Evolutionary conservation across 179 eudicot genomes (phyloP).

Genomic region (Dionaea muscipula): DNA sequence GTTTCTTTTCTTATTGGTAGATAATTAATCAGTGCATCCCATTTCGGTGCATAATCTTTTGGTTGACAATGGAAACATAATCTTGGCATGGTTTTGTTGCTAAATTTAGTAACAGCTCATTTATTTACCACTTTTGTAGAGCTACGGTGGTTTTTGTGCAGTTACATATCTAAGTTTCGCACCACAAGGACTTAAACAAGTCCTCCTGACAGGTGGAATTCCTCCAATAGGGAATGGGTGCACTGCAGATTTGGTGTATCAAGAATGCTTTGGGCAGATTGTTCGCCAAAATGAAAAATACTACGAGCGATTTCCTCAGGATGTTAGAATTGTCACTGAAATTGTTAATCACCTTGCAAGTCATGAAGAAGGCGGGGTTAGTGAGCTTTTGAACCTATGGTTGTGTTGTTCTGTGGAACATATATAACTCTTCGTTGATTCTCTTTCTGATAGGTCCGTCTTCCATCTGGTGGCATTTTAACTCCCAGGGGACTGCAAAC

Average conservation of each 20-base stretch:
- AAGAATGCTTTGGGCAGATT: slow-evolving; percentile 54
- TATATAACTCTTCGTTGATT: slow-evolving; percentile 1
- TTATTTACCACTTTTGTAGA: slow-evolving; percentile 32
- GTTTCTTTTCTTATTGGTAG: too few relatives aligned
- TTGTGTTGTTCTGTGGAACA: background rate
- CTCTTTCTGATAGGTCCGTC: slow-evolving; percentile 41
- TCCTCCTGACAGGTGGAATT: slow-evolving; percentile 80
- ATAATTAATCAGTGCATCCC: too few relatives aligned
- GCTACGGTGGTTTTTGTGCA: slow-evolving; percentile 94
- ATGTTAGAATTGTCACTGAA: slow-evolving; percentile 55
- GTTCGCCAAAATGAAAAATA: slow-evolving; percentile 64
- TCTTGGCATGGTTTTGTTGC: background rate
- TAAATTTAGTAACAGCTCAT: background rate
- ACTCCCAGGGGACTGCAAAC: slow-evolving; percentile 81
- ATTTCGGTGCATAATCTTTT: too few relatives aligned
- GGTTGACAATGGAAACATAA: too few relatives aligned
- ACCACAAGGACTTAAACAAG: slow-evolving; percentile 82
- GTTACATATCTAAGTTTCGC: slow-evolving; percentile 91
- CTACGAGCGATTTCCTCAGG: slow-evolving; percentile 81
- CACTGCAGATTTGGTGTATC: slow-evolving; percentile 71
- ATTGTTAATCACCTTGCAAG: slow-evolving; percentile 56
- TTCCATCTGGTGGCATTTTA: slow-evolving; percentile 91
- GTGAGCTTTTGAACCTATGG: slow-evolving; percentile 10
- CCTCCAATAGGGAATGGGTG: slow-evolving; percentile 73
- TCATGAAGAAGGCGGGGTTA: slow-evolving; percentile 76